Evolutionary conservation across 441 rosid species (phyloP).

Genomic region (Capsella rubella): DNA sequence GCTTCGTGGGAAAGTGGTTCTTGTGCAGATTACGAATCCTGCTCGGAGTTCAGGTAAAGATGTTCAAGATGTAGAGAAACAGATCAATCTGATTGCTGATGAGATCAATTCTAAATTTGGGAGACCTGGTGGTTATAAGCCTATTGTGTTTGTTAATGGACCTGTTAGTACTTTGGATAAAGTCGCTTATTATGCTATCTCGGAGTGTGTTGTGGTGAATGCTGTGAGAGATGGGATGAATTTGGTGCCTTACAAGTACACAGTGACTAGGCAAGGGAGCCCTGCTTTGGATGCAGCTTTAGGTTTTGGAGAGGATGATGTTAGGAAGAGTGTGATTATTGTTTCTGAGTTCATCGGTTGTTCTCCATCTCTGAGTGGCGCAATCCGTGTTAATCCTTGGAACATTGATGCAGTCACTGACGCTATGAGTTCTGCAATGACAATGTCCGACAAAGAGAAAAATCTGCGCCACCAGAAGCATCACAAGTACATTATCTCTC

Average conservation of each 20-base stretch:
- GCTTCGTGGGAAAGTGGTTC: constrained; percentile 66
- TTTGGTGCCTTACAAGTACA: constrained; percentile 81
- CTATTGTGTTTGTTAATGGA: constrained; percentile 63
- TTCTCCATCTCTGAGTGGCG: constrained; percentile 91
- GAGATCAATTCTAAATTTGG: constrained; percentile 61
- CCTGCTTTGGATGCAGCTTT: constrained; percentile 61
- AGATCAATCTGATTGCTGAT: constrained; percentile 49
- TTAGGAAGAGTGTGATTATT: constrained; percentile 68
- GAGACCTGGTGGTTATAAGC: constrained; percentile 64
- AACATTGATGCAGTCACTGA: constrained; percentile 62
- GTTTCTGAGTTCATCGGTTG: constrained; percentile 94
- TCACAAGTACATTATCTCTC: constrained; percentile 82
- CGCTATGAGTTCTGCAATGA: constrained; percentile 65
- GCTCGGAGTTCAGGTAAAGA: constrained; percentile 80
- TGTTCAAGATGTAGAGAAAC: constrained; percentile 63
- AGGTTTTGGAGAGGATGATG: constrained; percentile 50
- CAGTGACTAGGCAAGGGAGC: constrained; percentile 77
- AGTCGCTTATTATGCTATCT: constrained; percentile 68
- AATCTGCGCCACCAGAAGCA: constrained; percentile 81
- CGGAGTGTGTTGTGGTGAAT: constrained; percentile 82
- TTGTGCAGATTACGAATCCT: constrained; percentile 85
- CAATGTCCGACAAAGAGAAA: constrained; percentile 63
- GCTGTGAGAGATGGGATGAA: constrained; percentile 94
- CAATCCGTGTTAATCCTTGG: constrained; percentile 90
- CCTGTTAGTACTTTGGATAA: constrained; percentile 72